These are phyloP conservation scores for Beauveria rudraprayagi DNA, from an alignment of 2,329 filamentous ascomycete species.

Conservation along the genomic window DNA sequence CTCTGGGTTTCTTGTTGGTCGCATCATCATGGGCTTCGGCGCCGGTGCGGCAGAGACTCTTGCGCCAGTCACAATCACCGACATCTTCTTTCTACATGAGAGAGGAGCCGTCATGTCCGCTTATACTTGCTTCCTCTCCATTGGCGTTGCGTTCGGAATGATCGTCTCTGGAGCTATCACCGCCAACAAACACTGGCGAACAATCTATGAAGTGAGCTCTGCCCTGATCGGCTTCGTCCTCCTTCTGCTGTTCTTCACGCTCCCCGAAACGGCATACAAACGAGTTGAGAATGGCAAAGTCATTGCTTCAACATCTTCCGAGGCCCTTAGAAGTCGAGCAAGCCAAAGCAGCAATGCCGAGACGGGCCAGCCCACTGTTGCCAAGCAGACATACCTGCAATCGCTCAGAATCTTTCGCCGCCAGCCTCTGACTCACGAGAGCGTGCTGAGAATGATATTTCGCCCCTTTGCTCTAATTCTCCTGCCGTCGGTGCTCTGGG, in stretches of 20 bases:
- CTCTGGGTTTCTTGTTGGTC: slow-evolving; percentile 33
- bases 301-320: slow-evolving; percentile 11
- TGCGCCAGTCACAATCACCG: slow-evolving; percentile 43
- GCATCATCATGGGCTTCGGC: slow-evolving; percentile 45
- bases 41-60: slow-evolving; percentile 45
- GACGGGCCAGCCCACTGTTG: slow-evolving; percentile 11
- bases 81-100: slow-evolving; percentile 51
- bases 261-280: slow-evolving; percentile 46
- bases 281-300: slow-evolving; percentile 20
- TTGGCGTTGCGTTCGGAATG: slow-evolving; percentile 35
- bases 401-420: slow-evolving; percentile 33
- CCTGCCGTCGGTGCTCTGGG: slow-evolving; percentile 47
- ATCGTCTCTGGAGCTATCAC: slow-evolving; percentile 41
- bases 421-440: slow-evolving; percentile 34
- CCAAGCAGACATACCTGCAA: slow-evolving; percentile 24
- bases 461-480: slow-evolving; percentile 42
- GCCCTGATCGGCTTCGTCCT: slow-evolving; percentile 42
- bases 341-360: slow-evolving; percentile 13
- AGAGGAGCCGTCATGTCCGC: slow-evolving; percentile 42
- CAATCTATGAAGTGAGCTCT: slow-evolving; percentile 42
- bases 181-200: slow-evolving; percentile 39
- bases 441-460: slow-evolving; percentile 37
- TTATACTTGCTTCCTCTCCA: slow-evolving; percentile 32
- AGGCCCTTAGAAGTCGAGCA: background rate
- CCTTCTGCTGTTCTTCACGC: slow-evolving; percentile 41